Evolutionary conservation across 2,329 filamentous ascomycete genomes (phyloP), one percentile per base, ranked within the genome.

Genomic region (Neofusicoccum parvum): DNA sequence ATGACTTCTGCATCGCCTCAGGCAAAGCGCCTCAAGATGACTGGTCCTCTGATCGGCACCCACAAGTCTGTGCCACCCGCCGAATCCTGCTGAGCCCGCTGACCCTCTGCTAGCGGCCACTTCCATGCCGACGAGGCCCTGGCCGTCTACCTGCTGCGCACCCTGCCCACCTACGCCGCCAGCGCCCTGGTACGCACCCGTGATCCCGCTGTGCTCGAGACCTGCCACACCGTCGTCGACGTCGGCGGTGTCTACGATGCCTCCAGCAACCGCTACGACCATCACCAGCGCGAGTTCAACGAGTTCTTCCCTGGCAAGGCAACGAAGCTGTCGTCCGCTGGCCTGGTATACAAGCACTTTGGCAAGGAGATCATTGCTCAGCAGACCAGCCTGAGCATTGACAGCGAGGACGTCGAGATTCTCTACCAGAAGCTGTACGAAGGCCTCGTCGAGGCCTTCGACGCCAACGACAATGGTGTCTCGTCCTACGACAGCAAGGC

Each of bases 81-180:
- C 46, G 41, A 60, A 43, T 49, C 36, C 37, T 53, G 54, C 45
- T 53, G 32, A 50, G 17, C 14, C n/a, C n/a, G 46, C 60, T 59
- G 64, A 50, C 46, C 27, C 7, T 6, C 51, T 32, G 45, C 60
- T 68, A 87, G 85, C 81, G 95, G 95, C 71, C 93, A 97, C 84
- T 99, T 99, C 86, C 95, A 99, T 83, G 95, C 95, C 78, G 95
- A 99, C 80, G 95, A 99, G 83, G 94, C 95, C 67, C 88, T 99
- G 49, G 95, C 95, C 66, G 94, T 99, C 69, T 93, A 96, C 84
- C 92, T 99, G 85, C 91, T 99, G 71, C 92, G 93, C 70, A 87
- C 91, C 65, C 90, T 98, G 17, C 94, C 95, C 23, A 82, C 89
- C 66, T 99, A 98, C 83, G 78, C 84, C 65, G 81, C 85, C 71